These are phyloP conservation scores for Amniculicola lignicola DNA, from an alignment of 495 filamentous ascomycete genomes.

Conservation along the genomic window DNA sequence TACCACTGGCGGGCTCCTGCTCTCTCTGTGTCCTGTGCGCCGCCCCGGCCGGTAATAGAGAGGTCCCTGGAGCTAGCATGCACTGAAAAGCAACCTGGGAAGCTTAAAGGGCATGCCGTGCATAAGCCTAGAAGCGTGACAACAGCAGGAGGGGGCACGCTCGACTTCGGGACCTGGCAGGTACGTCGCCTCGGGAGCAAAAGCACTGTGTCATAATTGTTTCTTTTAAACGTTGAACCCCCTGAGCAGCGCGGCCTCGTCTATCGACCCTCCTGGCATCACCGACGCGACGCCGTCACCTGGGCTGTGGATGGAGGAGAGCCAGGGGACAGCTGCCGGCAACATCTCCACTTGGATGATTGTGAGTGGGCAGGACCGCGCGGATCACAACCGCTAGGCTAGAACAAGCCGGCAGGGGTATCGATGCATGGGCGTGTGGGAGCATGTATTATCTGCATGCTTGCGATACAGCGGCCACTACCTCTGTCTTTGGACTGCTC, in stretches of 20 bases:
- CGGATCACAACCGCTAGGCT: not conserved
- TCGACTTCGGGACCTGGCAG: not conserved
- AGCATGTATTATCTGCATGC: no score
- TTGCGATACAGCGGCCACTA: no score
- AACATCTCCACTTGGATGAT: not conserved
- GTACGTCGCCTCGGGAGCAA: not conserved
- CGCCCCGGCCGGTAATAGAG: constrained; percentile 23
- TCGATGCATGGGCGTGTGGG: no score
- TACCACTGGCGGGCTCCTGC: constrained; percentile 9
- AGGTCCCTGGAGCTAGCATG: not conserved
- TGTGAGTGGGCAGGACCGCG: not conserved
- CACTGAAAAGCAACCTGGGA: not conserved
- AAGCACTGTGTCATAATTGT: not conserved
- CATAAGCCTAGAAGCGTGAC: not conserved
- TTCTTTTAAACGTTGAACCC: constrained; percentile 1
- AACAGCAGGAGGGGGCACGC: not conserved
- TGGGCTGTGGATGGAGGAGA: not conserved
- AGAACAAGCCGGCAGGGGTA: no score
- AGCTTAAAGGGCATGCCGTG: not conserved
- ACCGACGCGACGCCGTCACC: not conserved
- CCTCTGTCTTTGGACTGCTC: no score
- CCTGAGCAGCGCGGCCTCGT: not conserved
- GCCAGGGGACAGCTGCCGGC: not conserved
- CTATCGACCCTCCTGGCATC: not conserved
- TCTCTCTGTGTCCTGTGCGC: constrained; percentile 10